Evolutionary conservation across 148 eudicot genomes (phyloP), one percentile per base, ranked within the genome.

Genomic region (Nepenthes mirabilis): DNA sequence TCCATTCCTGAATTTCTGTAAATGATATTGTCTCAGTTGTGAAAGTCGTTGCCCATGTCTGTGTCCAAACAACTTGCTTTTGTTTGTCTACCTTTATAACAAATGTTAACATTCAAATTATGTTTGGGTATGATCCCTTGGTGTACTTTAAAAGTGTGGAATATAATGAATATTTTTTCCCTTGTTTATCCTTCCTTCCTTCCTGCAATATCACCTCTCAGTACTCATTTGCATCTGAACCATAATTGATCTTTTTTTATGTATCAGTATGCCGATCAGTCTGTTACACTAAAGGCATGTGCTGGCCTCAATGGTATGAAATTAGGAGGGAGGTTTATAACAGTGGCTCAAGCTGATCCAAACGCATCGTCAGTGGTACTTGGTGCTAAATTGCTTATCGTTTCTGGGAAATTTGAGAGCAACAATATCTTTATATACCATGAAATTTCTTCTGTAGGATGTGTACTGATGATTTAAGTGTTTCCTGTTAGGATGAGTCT

Each of bases 231-330:
- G 45, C 6, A 40, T 40, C 8, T 40, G 8, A 40, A 40, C 23
- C 8, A 40, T 40, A 8, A 3, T 56, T 51, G 5, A 32, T 64
- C 35, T 43, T 43, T 65, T 60, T 55, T 5, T 47, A 70, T 45
- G 35, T 72, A 68, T 57, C 81, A 93, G 98, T 93, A 82, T 75
- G 78, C 76, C 64, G 96, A 93, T 58, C 82, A 83, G 59, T 79
- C 90, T 43, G 79, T 82, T 54, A 82, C 95, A 52, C 66, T 69
- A 36, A 88, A 86, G 72, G 95, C 98, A 43, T 86, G 95, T 74
- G 96, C 87, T 64, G 91, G 85, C 36, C 80, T 93, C 63, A 93
- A 80, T 77, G 96, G 90, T 43, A 80, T 93, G 91, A 84, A 65
- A 57, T 69, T 91, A 72, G 94, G 91, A 37, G 95, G 96, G 43